Base-by-base conservation (phyloP, 805 yeast species). In the Pichia phayaonensis region DNA sequence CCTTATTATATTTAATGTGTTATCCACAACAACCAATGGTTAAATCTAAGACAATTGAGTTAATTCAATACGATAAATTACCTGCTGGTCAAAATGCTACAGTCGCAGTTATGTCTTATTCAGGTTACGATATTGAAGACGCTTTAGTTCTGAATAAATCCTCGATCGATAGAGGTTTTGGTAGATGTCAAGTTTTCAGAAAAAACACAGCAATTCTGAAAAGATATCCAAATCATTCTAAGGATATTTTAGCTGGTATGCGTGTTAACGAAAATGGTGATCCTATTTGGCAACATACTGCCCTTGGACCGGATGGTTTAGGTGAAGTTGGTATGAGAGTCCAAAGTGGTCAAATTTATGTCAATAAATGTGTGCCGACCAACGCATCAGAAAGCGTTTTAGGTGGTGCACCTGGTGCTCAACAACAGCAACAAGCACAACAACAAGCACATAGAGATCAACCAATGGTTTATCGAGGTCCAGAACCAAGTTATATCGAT, bases 1-100 rank as follows among this genome's bases (percentile, higher is more conserved):
- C 99, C 1, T 71, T 94, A 62, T 73, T 94, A 56, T 94, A 94
- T 63, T 74, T 94, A 56, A 87, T 94, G 96, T 96, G 90, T n/a
- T 94, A 94, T 64, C 99, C 99, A 5, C 98, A 94, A 70, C 98
- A 94, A 66, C 99, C 99, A 0, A 88, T 94, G 98, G 99, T 94
- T 26, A 94, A 94, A 71, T 90, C 98, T 4, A 88, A 90, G 66
- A 94, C 99, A 0, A 94, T 94, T 58, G 99, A 94, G 70, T 74
- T 94, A 54, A 92, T 94, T 56, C 86, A 92, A 54, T 94, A 94
- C 66, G 99, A 94, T 69, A 90, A 94, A 65, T 74, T 94, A 41
- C 99, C 99, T 4, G 99, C 99, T 5, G 99, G 99, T 8, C 99
- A 94, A 70, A 94, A 94, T 67, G 99, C 99, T 11, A 87, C 96